Evolutionary conservation across 139 green algal genomes (phyloP), one percentile per base, ranked within the genome.

Genomic region (Coelastrella sp.): DNA sequence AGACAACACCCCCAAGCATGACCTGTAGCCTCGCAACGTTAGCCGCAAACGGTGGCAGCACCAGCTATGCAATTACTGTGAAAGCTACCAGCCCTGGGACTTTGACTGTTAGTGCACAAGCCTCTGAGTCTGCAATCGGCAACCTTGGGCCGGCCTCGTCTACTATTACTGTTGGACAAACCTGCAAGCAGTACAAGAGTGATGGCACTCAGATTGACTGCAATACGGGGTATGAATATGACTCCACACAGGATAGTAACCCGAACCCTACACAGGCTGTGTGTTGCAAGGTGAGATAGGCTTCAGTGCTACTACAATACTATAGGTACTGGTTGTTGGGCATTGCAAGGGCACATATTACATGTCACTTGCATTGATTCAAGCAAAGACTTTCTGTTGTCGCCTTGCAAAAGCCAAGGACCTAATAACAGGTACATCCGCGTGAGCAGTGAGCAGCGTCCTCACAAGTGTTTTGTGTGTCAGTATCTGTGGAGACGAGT

Each of bases 141-240:
- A 81, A 83, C 56, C 66, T 68, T 32, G 68, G 68, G 22, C 32
- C 54, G 2, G 78, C n/a, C 0, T 56, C 66, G 13, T 83, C 78
- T 19, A 61, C 78, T 56, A 32, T 83, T 7, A 68, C 78, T 56
- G 78, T 61, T 8, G n/a, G 54, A 22, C 58, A 32, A 5, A 83
- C 78, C 14, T 83, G 78, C 23, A 14, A 61, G 20, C 78, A 83
- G 54, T 83, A 83, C 78, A 83, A 83, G 54, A 68, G 54, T 61
- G 78, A 83, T n/a, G 56, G 56, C 56, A 83, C 54, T 56, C 5
- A 20, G 5, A 23, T 65, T 68, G 19, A 4, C 5, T 83, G 78
- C 54, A 54, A 13, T 23, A 11, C 4, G 3, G 20, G 20, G 6
- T 83, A 68, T 32, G 17, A 66, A 20, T 83, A 32, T n/a, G 13